Base-by-base conservation (phyloP, 495 filamentous ascomycete genomes). In the Filosporella fistucella region DNA sequence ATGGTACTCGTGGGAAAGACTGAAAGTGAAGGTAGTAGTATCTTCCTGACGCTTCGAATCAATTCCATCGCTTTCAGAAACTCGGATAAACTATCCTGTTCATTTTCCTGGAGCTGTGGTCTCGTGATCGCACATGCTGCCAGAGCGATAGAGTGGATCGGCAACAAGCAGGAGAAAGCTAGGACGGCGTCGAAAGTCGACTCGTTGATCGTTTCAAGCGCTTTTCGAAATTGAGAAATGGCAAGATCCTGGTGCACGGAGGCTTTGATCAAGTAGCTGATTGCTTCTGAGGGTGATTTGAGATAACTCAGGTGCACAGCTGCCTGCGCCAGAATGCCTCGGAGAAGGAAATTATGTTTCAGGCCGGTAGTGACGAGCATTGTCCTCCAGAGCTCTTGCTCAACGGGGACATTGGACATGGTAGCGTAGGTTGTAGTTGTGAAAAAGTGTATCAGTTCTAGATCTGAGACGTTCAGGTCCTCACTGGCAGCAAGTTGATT, bases 301-400 rank as follows among this genome's bases (percentile, higher is more conserved):
- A 41, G 66, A 45, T 55, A 70, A 51, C 76, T 75, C 0, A 69
- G 65, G 43, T 74, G 70, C 25, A 71, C 44, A 4, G 69, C 62
- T 0, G 63, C 62, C 17, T 64, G 36, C 0, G 69, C 64, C 18
- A 74, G 44, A 14, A 74, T 61, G 21, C 68, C 66, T 33, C 63
- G 60, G 61, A 74, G 64, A 5, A 74, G 54, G 22, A 46, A 52
- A 14, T 52, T 32, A 25, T 41, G 38, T 3, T 17, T 17, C 13
- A 47, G 21, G 10, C 38, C 42, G 16, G 23, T 22, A 1, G 2
- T 4, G 2, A 23, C 18, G 23, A 52, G 17, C 2, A 40, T 23
- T 32, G 33, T 16, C 35, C 38, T 12, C 42, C 26, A 34, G 17
- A 41, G 24, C 21, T 29, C 4, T 40, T 40, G 36, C 16, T 17